phyloP scores from a whole-genome alignment of 306 rosid species.

The Casuarina glauca region DNA sequence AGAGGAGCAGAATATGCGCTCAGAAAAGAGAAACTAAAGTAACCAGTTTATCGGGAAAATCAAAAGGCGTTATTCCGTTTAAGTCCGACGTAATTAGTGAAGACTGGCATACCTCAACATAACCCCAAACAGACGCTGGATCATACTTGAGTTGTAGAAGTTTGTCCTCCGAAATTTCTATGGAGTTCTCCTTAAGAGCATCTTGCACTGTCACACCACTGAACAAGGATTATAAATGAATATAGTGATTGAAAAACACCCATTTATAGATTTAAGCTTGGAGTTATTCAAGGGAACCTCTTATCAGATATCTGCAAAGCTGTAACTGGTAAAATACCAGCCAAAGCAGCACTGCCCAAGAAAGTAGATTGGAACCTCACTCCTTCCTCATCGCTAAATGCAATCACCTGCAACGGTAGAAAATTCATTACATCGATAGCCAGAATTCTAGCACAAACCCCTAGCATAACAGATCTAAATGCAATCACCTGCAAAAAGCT shows the following conservation, averaged over 20 bases:
- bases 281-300: slow-evolving; percentile 51
- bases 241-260: slow-evolving; percentile 12
- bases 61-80: neutral
- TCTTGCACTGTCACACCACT: slow-evolving; percentile 65
- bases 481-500: neutral
- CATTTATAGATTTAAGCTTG: slow-evolving; percentile 5
- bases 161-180: slow-evolving; percentile 58
- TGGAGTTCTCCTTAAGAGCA: slow-evolving; percentile 61
- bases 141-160: slow-evolving; percentile 80
- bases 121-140: slow-evolving; percentile 81
- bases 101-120: slow-evolving; percentile 64
- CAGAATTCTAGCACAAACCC: neutral
- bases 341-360: slow-evolving; percentile 88
- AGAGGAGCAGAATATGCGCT: slow-evolving; percentile 4
- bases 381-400: slow-evolving; percentile 97
- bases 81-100: neutral
- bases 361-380: slow-evolving; percentile 94
- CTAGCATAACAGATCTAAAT: slow-evolving; percentile 1
- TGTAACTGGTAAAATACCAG: slow-evolving; percentile 73
- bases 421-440: slow-evolving; percentile 6
- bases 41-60: neutral
- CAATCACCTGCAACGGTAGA: slow-evolving; percentile 66
- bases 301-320: slow-evolving; percentile 69
- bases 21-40: neutral
- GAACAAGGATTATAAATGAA: slow-evolving; percentile 28